A percentile compares a stretch with the other conserved stretches of the same genome.
Conservation (phyloP, 345 rosid genomes). For the Laguncularia racemosa region DNA sequence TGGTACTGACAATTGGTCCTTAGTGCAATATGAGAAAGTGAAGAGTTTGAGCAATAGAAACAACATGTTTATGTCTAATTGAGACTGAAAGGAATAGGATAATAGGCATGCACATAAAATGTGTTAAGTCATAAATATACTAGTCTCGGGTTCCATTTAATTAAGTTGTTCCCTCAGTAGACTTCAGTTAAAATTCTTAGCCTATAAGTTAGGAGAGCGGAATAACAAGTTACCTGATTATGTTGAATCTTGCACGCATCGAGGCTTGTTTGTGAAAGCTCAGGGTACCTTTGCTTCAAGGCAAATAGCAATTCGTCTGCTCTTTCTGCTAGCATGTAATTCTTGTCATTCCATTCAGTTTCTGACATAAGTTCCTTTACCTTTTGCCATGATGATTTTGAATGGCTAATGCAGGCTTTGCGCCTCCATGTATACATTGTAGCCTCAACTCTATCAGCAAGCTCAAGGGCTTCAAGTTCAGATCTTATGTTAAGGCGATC, state of each 20-base stretch:
- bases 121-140: too few relatives aligned
- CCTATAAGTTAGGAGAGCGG: too few relatives aligned
- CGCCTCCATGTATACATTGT: slow-evolving; percentile 19
- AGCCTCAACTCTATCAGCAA: slow-evolving; percentile 17
- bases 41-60: neutral
- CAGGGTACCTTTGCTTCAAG: slow-evolving; percentile 19
- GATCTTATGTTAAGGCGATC: slow-evolving; percentile 9
- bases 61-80: neutral
- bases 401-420: slow-evolving; percentile 11
- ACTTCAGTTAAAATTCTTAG: too few relatives aligned
- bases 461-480: slow-evolving; percentile 15
- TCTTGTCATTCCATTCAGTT: slow-evolving; percentile 8
- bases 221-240: slow-evolving; percentile 7
- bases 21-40: neutral
- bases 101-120: neutral
- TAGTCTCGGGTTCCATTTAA: neutral
- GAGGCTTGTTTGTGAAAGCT: slow-evolving; percentile 19
- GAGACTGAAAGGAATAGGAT: neutral
- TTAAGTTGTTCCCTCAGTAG: neutral
- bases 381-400: slow-evolving; percentile 18
- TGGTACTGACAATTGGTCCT: too few relatives aligned
- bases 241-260: slow-evolving; percentile 21
- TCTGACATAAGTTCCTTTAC: slow-evolving; percentile 14
- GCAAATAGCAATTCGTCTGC: slow-evolving; percentile 14
- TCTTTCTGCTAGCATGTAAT: slow-evolving; percentile 14